Conservation (phyloP, 352 stramenopile genomes). For the Phytopythium mirpurense region DNA sequence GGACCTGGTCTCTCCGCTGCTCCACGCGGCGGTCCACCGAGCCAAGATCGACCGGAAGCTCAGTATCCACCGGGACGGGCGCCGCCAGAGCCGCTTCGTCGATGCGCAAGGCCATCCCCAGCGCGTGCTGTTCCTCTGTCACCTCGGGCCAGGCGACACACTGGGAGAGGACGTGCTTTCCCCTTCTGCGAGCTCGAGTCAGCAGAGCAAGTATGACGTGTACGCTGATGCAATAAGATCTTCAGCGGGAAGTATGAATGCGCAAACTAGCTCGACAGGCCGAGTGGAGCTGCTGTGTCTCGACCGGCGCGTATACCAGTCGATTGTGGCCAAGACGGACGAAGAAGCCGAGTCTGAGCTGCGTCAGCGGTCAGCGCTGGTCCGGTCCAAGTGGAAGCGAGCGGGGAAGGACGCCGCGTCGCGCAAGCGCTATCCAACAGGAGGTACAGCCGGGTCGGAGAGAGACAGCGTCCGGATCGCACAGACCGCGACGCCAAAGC, state of each 20-base stretch:
- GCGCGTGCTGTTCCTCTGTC: slow-evolving; percentile 25
- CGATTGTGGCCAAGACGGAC: slow-evolving; percentile 38
- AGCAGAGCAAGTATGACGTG: slow-evolving; percentile 28
- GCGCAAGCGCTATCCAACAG: slow-evolving; percentile 14
- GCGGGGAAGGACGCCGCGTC: slow-evolving; percentile 19
- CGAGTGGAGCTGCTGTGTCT: slow-evolving; percentile 33
- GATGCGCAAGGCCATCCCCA: neutral
- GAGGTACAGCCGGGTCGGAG: slow-evolving; percentile 10
- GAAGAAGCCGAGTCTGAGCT: slow-evolving; percentile 45
- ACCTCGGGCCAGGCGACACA: slow-evolving; percentile 37
- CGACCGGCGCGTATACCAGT: slow-evolving; percentile 24
- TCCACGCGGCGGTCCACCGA: slow-evolving; percentile 8
- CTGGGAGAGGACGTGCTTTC: slow-evolving; percentile 46
- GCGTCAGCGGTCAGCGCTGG: slow-evolving; percentile 20
- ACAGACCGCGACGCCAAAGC: slow-evolving; percentile 29
- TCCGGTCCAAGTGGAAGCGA: slow-evolving; percentile 44
- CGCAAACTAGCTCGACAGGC: neutral
- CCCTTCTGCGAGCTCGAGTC: slow-evolving; percentile 19
- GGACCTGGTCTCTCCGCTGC: neutral
- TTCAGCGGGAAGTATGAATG: neutral
- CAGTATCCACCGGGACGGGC: neutral
- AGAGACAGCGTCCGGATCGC: neutral
- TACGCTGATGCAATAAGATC: slow-evolving; percentile 17
- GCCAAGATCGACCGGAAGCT: slow-evolving; percentile 12
- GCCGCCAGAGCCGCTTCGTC: neutral